phyloP scores from a whole-genome alignment of 73 alveolate species.

The Uronychia setigera region DNA sequence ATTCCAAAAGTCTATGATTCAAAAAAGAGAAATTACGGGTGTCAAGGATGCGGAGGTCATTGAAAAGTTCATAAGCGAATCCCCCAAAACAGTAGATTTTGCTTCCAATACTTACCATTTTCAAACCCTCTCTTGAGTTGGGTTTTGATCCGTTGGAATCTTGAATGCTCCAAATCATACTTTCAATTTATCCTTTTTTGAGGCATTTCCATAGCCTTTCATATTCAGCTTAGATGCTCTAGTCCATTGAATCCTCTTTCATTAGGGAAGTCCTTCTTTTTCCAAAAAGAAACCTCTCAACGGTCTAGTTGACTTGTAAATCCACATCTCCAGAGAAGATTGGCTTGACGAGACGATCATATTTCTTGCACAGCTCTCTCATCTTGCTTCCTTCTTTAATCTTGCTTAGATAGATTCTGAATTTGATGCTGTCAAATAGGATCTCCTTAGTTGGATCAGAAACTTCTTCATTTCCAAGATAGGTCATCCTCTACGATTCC shows the following conservation, averaged over 20 bases:
- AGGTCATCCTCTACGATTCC: background rate
- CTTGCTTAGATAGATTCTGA: background rate
- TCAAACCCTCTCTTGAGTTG: constrained; percentile 56
- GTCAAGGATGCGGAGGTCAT: constrained; percentile 48
- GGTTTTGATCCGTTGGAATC: constrained; percentile 34
- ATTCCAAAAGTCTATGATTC: background rate
- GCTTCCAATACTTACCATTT: constrained; percentile 16
- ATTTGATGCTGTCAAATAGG: background rate
- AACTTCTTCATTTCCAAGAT: background rate
- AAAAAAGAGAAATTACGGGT: background rate
- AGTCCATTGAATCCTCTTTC: background rate
- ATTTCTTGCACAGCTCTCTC: background rate
- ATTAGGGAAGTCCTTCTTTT: background rate
- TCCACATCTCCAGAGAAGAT: background rate
- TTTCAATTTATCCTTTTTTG: constrained; percentile 7
- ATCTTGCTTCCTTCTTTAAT: background rate
- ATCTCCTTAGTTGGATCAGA: background rate
- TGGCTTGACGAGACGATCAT: background rate
- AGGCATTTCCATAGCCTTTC: background rate
- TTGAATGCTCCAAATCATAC: constrained; percentile 41
- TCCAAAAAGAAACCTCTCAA: background rate
- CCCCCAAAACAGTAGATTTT: constrained; percentile 55
- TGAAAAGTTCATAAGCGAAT: constrained; percentile 44
- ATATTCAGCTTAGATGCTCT: too few relatives aligned
- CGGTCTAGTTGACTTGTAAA: background rate